phyloP scores from a whole-genome alignment of 2,329 filamentous ascomycete genomes.

The Nakataea oryzae region DNA sequence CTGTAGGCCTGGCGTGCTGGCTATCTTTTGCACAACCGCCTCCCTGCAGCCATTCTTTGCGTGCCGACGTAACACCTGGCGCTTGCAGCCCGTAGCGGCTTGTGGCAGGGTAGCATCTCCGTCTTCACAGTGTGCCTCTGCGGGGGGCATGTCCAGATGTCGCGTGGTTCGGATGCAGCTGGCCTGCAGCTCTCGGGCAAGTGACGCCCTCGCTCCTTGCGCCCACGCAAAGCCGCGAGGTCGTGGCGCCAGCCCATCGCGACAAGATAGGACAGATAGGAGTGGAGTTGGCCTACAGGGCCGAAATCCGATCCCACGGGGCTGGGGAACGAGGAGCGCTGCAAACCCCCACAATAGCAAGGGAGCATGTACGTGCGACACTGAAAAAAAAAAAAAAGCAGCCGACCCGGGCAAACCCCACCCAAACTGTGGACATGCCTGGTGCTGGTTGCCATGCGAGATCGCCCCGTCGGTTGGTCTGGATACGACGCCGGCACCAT shows the following conservation, averaged over 20 bases:
- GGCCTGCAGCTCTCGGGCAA: background rate
- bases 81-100: background rate
- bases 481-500: no score
- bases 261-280: no score
- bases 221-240: no score
- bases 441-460: background rate
- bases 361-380: no score
- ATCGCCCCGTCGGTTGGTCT: background rate
- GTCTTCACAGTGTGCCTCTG: background rate
- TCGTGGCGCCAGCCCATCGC: no score
- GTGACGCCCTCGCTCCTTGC: no score
- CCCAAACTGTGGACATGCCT: background rate
- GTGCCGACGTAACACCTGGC: background rate
- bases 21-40: no score
- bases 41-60: background rate
- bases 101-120: background rate
- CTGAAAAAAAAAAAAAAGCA: no score
- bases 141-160: background rate
- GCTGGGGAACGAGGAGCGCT: background rate
- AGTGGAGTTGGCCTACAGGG: background rate
- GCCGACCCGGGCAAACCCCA: background rate
- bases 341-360: background rate
- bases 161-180: background rate
- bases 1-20: no score
- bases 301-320: background rate